Conservation (phyloP, 345 rosid genomes). For the Trapa bicornis region DNA sequence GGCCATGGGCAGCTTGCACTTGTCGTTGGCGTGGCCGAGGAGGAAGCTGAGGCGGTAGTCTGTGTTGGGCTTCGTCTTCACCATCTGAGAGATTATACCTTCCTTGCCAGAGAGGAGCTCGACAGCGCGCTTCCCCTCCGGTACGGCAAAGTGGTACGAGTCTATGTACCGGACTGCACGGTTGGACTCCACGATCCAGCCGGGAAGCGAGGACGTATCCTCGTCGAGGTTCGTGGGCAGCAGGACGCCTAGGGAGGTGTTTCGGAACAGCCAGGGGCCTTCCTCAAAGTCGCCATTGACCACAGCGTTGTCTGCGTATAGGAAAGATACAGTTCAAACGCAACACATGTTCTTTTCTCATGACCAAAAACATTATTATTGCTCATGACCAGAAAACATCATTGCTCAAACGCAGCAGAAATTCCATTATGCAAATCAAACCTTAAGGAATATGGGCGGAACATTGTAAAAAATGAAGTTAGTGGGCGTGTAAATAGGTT, state of each 20-base stretch:
- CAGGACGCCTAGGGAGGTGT: conserved; percentile 74
- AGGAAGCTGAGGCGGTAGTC: conserved; percentile 51
- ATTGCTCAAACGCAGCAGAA: too few relatives aligned
- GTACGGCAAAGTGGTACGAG: conserved; percentile 72
- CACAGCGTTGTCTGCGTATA: conserved; percentile 57
- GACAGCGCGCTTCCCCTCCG: conserved; percentile 70
- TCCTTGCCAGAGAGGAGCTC: conserved; percentile 92
- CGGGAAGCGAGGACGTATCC: conserved; percentile 71
- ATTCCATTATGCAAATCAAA: too few relatives aligned
- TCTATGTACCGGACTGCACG: conserved; percentile 83
- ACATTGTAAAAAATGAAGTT: too few relatives aligned
- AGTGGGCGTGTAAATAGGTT: too few relatives aligned
- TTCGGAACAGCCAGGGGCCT: conserved; percentile 91
- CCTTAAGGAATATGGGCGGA: too few relatives aligned
- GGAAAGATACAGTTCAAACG: not conserved
- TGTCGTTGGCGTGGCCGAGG: conserved; percentile 76
- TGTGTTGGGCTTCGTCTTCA: conserved; percentile 50
- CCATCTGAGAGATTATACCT: conserved; percentile 94
- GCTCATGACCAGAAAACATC: too few relatives aligned
- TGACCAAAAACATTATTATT: too few relatives aligned
- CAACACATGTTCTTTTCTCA: too few relatives aligned
- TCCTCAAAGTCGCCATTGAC: conserved; percentile 79
- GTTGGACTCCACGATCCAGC: conserved; percentile 90
- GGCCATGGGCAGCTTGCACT: conserved; percentile 81
- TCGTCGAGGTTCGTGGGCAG: conserved; percentile 91